phyloP scores from a whole-genome alignment of 768 basidiomycete species.

The Suillus cothurnatus region DNA sequence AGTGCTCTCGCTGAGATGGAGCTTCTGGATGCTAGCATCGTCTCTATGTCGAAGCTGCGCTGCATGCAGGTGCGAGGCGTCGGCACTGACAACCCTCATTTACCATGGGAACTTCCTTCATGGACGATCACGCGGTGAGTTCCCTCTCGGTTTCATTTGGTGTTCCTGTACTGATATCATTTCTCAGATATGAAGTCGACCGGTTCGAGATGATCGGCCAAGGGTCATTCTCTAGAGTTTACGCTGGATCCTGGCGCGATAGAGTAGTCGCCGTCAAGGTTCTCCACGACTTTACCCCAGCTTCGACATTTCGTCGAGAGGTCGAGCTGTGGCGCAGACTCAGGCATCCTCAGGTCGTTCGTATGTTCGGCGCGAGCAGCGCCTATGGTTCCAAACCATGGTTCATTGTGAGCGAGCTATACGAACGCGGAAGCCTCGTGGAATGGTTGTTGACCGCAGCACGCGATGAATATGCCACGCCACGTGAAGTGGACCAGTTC shows the following conservation, averaged over 20 bases:
- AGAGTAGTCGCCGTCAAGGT: constrained; percentile 73
- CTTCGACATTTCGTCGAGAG: constrained; percentile 67
- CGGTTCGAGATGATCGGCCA: constrained; percentile 67
- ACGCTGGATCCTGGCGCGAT: constrained; percentile 70
- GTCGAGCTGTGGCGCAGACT: constrained; percentile 73
- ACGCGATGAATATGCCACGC: constrained; percentile 4
- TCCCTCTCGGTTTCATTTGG: not conserved
- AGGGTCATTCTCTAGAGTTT: constrained; percentile 80
- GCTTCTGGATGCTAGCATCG: constrained; percentile 73
- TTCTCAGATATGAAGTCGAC: constrained; percentile 69
- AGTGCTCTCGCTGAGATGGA: constrained; percentile 45
- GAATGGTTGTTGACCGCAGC: constrained; percentile 49
- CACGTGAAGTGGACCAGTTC: constrained; percentile 42
- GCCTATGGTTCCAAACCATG: constrained; percentile 69
- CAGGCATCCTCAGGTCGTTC: constrained; percentile 68
- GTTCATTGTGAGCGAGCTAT: constrained; percentile 80
- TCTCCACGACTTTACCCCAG: constrained; percentile 60
- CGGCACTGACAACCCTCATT: not conserved
- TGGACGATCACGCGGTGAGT: constrained; percentile 76
- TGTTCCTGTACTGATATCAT: not conserved
- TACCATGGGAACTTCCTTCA: constrained; percentile 47
- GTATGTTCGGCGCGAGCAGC: constrained; percentile 78
- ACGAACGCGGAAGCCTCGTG: constrained; percentile 63
- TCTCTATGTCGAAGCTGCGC: constrained; percentile 67
- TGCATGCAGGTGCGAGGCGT: constrained; percentile 14